These are phyloP conservation scores for Pichia occidentalis DNA, from an alignment of 805 yeast genomes.

Conservation along the genomic window DNA sequence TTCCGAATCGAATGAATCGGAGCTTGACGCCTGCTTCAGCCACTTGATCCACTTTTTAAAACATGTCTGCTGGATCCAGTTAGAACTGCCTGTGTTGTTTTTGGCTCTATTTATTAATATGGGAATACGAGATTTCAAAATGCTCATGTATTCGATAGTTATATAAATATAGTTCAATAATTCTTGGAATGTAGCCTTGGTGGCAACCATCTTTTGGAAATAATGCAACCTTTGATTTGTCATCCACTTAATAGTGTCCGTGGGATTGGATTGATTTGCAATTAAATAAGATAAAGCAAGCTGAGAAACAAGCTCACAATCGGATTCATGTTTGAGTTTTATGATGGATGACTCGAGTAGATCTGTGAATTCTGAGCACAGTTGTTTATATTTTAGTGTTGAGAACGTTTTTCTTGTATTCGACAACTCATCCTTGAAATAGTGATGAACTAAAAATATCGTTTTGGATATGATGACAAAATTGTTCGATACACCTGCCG, in stretches of 20 bases:
- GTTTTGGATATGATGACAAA: slow-evolving; percentile 23
- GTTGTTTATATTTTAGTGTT: slow-evolving; percentile 15
- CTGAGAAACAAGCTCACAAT: slow-evolving; percentile 24
- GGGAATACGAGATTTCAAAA: slow-evolving; percentile 23
- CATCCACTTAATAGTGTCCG: slow-evolving; percentile 21
- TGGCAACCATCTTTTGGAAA: slow-evolving; percentile 10
- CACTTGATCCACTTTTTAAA: slow-evolving; percentile 26
- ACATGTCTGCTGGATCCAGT: slow-evolving; percentile 25
- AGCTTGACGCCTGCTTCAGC: slow-evolving; percentile 18
- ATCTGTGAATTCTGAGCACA: slow-evolving; percentile 17
- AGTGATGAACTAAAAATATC: slow-evolving; percentile 20
- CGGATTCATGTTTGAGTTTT: slow-evolving; percentile 23
- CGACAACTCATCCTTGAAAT: slow-evolving; percentile 19
- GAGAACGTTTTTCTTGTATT: slow-evolving; percentile 11
- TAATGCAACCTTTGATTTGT: slow-evolving; percentile 18
- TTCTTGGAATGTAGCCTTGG: slow-evolving; percentile 19
- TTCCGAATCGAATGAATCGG: slow-evolving; percentile 1
- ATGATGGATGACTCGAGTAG: slow-evolving; percentile 19
- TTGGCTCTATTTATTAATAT: slow-evolving; percentile 18
- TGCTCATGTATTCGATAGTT: slow-evolving; percentile 22
- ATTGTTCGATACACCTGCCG: slow-evolving; percentile 15
- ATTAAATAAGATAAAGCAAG: slow-evolving; percentile 23
- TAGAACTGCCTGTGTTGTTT: slow-evolving; percentile 17
- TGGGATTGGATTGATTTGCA: slow-evolving; percentile 15
- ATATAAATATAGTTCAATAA: slow-evolving; percentile 27